phyloP scores from a whole-genome alignment of 768 basidiomycete genomes.

The Rhodotorula babjevae region DNA sequence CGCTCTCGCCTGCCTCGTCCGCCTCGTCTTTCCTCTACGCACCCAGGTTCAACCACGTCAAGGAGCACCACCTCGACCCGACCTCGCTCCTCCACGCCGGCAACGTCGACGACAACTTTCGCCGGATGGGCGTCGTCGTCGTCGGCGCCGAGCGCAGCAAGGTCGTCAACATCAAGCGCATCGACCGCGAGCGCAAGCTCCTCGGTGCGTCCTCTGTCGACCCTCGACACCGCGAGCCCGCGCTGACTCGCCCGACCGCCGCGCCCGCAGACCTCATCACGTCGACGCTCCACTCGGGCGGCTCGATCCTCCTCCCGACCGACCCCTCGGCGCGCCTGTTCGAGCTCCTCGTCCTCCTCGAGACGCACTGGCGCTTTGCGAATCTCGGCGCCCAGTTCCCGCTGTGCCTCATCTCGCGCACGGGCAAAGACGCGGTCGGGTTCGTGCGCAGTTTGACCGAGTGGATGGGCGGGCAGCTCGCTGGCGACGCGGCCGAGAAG shows the following conservation, averaged over 20 bases:
- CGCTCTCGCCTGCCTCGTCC: conserved; percentile 34
- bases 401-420: conserved; percentile 86
- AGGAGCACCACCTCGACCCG: conserved; percentile 89
- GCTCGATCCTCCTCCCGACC: conserved; percentile 72
- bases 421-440: conserved; percentile 85
- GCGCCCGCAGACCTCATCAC: conserved; percentile 69
- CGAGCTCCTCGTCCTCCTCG: conserved; percentile 88
- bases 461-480: conserved; percentile 91
- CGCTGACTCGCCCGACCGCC: background rate
- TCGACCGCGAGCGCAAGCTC: conserved; percentile 82
- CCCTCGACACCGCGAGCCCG: background rate
- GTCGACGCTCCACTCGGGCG: conserved; percentile 67
- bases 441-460: conserved; percentile 97
- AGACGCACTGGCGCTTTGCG: conserved; percentile 89
- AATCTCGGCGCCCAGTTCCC: conserved; percentile 51
- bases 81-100: conserved; percentile 64
- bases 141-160: conserved; percentile 82
- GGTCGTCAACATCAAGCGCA: conserved; percentile 76
- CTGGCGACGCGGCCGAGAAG: conserved; percentile 56
- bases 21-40: conserved; percentile 87
- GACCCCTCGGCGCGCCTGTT: conserved; percentile 92
- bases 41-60: conserved; percentile 91
- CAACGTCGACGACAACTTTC: conserved; percentile 65
- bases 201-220: conserved; percentile 55
- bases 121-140: conserved; percentile 85